A percentile compares a stretch with the other conserved stretches of the same genome.
phyloP scores from a whole-genome alignment of 2,329 filamentous ascomycete species.

The Cercospora beticola region DNA sequence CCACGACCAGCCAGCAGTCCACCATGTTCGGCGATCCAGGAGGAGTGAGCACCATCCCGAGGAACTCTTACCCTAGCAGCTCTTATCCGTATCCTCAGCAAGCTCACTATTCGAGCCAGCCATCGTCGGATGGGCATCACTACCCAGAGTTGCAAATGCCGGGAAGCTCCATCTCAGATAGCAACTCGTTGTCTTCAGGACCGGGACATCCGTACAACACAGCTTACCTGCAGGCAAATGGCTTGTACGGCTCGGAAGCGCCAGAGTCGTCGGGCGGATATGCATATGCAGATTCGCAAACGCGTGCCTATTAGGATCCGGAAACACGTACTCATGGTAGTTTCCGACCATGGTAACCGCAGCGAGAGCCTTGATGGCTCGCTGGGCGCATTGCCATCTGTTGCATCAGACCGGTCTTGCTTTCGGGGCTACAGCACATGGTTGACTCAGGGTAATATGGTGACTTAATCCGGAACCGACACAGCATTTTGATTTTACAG shows the following conservation, averaged over 20 bases:
- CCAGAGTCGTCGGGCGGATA: conserved; percentile 6
- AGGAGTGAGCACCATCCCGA: conserved; percentile 21
- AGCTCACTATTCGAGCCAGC: conserved; percentile 11
- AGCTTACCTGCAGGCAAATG: conserved; percentile 6
- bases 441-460: not conserved
- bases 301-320: conserved; percentile 3
- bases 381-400: not conserved
- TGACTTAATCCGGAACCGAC: not conserved
- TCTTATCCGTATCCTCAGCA: conserved; percentile 18
- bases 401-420: not conserved
- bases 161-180: conserved; percentile 15
- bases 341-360: not conserved
- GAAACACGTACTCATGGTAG: not conserved
- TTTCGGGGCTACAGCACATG: not conserved
- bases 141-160: conserved; percentile 22
- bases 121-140: not conserved
- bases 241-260: conserved; percentile 10
- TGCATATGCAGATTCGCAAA: conserved; percentile 7
- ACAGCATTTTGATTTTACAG: conserved; percentile 1
- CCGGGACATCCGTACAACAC: conserved; percentile 19
- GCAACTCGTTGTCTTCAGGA: conserved; percentile 8
- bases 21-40: conserved; percentile 24
- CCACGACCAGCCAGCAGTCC: conserved; percentile 16
- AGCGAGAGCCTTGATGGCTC: not conserved
- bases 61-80: conserved; percentile 17